Percentiles rank a stretch among this genome's conserved stretches.
Evolutionary conservation across 371 early-diverging fungal species (phyloP).

Genomic region (Mortierella sp.): DNA sequence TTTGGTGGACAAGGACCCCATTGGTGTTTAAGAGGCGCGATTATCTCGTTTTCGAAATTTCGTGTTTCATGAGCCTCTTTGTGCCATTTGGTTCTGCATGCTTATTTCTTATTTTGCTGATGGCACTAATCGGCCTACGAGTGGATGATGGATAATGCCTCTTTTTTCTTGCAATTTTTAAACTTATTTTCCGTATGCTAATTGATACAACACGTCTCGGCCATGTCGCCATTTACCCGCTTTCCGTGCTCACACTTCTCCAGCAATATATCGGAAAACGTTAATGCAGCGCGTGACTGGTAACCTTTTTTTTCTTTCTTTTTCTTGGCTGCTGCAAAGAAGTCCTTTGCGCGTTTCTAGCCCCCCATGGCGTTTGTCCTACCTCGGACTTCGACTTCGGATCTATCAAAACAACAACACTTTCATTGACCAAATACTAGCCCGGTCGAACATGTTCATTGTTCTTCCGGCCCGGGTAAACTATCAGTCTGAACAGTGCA

Average conservation of each 20-base stretch:
- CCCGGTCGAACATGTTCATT: neutral
- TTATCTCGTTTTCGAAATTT: constrained; percentile 5
- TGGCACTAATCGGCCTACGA: constrained; percentile 1
- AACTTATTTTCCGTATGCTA: neutral
- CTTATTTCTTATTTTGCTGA: neutral
- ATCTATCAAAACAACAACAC: no score
- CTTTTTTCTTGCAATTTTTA: no score
- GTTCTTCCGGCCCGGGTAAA: constrained; percentile 7
- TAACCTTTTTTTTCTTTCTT: neutral
- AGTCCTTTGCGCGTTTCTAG: neutral
- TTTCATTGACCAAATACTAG: neutral
- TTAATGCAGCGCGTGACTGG: constrained; percentile 7
- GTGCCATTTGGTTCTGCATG: neutral
- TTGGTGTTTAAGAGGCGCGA: neutral
- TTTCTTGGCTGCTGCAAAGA: neutral
- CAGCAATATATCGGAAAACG: neutral
- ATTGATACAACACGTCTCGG: constrained; percentile 27
- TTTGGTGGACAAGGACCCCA: neutral
- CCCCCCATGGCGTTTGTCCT: neutral
- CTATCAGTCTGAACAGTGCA: constrained; percentile 1
- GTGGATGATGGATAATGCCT: neutral
- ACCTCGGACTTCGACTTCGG: neutral
- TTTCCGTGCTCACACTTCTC: constrained; percentile 1
- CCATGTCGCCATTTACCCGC: constrained; percentile 42
- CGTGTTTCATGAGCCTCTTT: neutral